These are phyloP conservation scores for Camellia sinensis DNA, from an alignment of 148 eudicot species.

Conservation along the genomic window DNA sequence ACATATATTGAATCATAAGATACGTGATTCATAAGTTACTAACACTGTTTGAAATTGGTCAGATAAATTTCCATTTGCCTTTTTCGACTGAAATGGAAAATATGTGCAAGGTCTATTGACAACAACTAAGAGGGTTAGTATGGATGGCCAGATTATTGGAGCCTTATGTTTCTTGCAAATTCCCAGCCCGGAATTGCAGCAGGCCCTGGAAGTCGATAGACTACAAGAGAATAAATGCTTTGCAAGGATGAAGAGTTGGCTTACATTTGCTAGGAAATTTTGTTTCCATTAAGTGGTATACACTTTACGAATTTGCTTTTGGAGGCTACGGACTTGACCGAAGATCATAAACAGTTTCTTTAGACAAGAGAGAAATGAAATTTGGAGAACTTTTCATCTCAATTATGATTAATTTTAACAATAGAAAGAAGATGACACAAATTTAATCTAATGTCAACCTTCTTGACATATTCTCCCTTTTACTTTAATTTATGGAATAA, in stretches of 20 bases:
- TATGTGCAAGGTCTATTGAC: conserved; percentile 83
- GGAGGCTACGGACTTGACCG: no score
- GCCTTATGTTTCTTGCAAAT: conserved; percentile 92
- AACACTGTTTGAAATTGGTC: conserved; percentile 49
- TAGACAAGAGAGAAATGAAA: no score
- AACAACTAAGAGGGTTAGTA: conserved; percentile 72
- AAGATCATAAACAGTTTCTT: no score
- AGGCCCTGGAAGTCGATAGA: conserved; percentile 62
- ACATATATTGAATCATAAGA: no score
- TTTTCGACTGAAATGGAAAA: conserved; percentile 62
- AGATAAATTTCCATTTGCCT: conserved; percentile 69
- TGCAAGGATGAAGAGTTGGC: conserved; percentile 76
- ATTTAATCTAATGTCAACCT: no score
- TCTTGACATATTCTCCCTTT: no score
- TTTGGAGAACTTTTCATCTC: conserved; percentile 25
- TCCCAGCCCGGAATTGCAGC: conserved; percentile 82
- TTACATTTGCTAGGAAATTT: conserved; percentile 76
- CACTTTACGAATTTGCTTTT: conserved; percentile 13
- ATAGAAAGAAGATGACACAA: no score
- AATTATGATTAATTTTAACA: no score
- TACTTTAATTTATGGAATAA: no score
- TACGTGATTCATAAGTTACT: no score
- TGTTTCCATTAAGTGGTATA: conserved; percentile 79
- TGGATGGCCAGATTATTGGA: conserved; percentile 15
- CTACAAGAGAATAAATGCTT: conserved; percentile 59